These are phyloP conservation scores for Colletotrichum sp. DNA, from an alignment of 2,329 filamentous ascomycete genomes.

Conservation along the genomic window DNA sequence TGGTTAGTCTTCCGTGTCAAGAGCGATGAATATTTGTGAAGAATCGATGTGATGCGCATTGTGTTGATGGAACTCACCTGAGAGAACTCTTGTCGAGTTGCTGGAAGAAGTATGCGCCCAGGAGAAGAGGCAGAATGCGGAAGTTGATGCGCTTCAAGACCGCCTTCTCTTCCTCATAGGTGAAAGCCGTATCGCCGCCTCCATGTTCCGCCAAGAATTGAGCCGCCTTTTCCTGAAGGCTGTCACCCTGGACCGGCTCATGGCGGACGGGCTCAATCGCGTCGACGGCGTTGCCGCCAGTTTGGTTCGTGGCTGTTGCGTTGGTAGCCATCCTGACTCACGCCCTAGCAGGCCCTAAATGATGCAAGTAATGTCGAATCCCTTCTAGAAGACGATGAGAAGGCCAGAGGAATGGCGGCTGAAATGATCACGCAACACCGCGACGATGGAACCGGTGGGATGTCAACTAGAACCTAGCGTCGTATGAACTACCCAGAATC, in stretches of 20 bases:
- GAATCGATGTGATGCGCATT: neutral
- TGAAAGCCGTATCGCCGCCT: slow-evolving; percentile 42
- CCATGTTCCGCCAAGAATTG: slow-evolving; percentile 47
- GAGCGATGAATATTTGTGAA: slow-evolving; percentile 27
- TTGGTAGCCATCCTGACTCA: neutral
- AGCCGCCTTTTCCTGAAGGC: slow-evolving; percentile 45
- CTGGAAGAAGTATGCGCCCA: slow-evolving; percentile 64
- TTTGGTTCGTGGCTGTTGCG: neutral
- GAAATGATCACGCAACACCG: neutral
- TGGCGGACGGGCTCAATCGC: neutral
- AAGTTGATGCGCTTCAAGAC: slow-evolving; percentile 53
- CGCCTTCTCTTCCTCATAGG: slow-evolving; percentile 53
- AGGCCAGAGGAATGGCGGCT: neutral
- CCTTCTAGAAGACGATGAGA: too few species aligned
- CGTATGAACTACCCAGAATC: neutral
- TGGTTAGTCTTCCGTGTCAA: neutral
- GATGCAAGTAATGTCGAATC: neutral
- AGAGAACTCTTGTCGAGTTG: slow-evolving; percentile 57
- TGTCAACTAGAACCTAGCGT: neutral
- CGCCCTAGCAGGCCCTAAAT: neutral
- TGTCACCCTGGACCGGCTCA: neutral
- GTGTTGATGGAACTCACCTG: slow-evolving; percentile 39
- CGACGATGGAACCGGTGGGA: neutral
- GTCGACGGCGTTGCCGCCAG: neutral
- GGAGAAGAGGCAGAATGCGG: slow-evolving; percentile 54